phyloP scores from a whole-genome alignment of 73 alveolate genomes.

The Paramecium pentaurelia region DNA sequence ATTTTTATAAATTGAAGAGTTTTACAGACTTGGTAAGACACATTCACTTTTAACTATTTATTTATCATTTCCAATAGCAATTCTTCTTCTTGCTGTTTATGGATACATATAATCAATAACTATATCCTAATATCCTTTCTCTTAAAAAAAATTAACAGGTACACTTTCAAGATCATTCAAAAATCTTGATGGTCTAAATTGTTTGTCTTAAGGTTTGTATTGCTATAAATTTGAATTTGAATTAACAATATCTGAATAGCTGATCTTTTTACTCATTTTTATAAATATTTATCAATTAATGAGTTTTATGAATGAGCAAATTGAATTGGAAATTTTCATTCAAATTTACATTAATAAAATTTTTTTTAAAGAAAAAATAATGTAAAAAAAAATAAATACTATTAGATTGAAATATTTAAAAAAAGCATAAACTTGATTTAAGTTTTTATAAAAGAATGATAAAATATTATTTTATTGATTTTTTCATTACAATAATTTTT shows the following conservation, averaged over 20 bases:
- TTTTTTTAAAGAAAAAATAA: background rate
- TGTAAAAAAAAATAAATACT: background rate
- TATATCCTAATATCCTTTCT: background rate
- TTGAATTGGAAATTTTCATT: background rate
- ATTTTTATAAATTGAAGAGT: background rate
- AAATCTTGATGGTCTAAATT: background rate
- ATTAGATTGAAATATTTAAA: background rate
- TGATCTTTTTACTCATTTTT: background rate
- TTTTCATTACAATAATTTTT: background rate
- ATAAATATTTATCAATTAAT: background rate
- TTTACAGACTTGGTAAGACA: background rate
- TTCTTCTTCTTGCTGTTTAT: background rate
- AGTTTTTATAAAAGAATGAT: background rate
- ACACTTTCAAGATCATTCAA: constrained; percentile 5
- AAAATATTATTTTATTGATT: background rate
- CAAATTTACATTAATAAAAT: background rate
- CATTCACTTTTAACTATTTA: background rate
- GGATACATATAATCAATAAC: background rate
- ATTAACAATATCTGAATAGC: background rate
- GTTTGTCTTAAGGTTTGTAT: background rate
- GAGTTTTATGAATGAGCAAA: background rate
- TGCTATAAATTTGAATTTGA: background rate
- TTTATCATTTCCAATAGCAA: background rate
- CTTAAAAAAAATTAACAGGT: background rate
- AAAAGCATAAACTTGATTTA: background rate